Evolutionary conservation across 371 early-diverging fungal genomes (phyloP), one percentile per base, ranked within the genome.

Genomic region (Mortierella sp.): DNA sequence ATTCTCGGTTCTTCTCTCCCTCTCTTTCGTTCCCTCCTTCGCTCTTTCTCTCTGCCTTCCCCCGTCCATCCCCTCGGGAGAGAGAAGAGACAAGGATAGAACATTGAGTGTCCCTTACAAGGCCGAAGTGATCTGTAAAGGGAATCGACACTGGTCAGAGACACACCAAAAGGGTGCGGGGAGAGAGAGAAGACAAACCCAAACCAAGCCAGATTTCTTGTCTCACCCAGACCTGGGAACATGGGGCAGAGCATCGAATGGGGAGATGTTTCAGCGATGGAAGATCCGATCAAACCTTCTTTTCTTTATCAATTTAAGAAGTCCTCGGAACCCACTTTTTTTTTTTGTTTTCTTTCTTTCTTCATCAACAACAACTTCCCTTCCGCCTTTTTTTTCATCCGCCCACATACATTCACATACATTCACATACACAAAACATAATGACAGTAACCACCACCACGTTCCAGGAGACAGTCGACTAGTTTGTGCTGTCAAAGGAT

Each of bases 401-500:
- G 29, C n/a, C 37, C 24, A 53, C 26, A 50, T 41, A 13, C 66
- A 29, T 7, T 11, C n/a, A 44, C 40, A 39, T 13, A 47, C 47
- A 47, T 6, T 26, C 26, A 53, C 55, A 13, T 19, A 13, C 48
- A 39, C 16, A 41, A 43, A 69, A n/a, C n/a, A n/a, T n/a, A n/a
- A n/a, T n/a, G n/a, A n/a, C n/a, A n/a, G n/a, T 75, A 76, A 77
- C 78, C 50, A 41, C 55, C 16, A 64, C 73, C n/a, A 64, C 53
- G 16, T 85, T 79, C 66, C 77, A 79, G 73, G 71, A 85, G 2
- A 69, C 69, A 29, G 71, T 79, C 24, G 47, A 68, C 74, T 39
- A 79, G 83, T 67, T 87, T 81, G 71, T 82, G 53, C 85, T 91
- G 37, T 74, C 87, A 53, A 86, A 76, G 71, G 81, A 87, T 31